phyloP scores from a whole-genome alignment of 352 stramenopile genomes.

The Phytophthora sp. region DNA sequence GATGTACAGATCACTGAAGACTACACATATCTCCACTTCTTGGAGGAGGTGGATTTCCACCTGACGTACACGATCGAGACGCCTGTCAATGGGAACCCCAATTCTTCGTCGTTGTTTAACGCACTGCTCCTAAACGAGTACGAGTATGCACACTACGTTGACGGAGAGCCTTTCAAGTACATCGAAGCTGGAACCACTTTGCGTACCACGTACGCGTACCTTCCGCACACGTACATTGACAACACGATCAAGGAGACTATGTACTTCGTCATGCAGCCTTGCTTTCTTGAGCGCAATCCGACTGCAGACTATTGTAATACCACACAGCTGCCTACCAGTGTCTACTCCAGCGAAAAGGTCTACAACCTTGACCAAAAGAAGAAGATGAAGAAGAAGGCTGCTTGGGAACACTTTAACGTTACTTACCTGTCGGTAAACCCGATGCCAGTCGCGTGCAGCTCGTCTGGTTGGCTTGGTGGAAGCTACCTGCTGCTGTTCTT shows the following conservation, averaged over 20 bases:
- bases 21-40: constrained; percentile 65
- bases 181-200: constrained; percentile 40
- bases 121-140: constrained; percentile 61
- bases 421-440: constrained; percentile 62
- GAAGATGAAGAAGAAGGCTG: constrained; percentile 27
- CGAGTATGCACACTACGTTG: constrained; percentile 56
- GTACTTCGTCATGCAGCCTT: constrained; percentile 70
- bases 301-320: constrained; percentile 45
- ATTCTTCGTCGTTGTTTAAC: constrained; percentile 50
- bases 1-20: constrained; percentile 58
- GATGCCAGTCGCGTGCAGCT: constrained; percentile 58
- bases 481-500: constrained; percentile 65
- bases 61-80: constrained; percentile 61
- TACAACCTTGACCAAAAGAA: constrained; percentile 47
- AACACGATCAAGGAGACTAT: constrained; percentile 57
- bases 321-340: constrained; percentile 38
- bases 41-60: constrained; percentile 66
- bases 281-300: constrained; percentile 39
- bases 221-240: constrained; percentile 53
- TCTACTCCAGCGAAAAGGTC: constrained; percentile 49
- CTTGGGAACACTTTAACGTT: constrained; percentile 27
- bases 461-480: constrained; percentile 51
- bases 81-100: constrained; percentile 5
- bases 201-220: constrained; percentile 54
- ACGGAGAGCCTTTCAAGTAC: constrained; percentile 51